Evolutionary conservation across 2,329 filamentous ascomycete species (phyloP), one percentile per base, ranked within the genome.

Genomic region (Diaporthe caulivora): DNA sequence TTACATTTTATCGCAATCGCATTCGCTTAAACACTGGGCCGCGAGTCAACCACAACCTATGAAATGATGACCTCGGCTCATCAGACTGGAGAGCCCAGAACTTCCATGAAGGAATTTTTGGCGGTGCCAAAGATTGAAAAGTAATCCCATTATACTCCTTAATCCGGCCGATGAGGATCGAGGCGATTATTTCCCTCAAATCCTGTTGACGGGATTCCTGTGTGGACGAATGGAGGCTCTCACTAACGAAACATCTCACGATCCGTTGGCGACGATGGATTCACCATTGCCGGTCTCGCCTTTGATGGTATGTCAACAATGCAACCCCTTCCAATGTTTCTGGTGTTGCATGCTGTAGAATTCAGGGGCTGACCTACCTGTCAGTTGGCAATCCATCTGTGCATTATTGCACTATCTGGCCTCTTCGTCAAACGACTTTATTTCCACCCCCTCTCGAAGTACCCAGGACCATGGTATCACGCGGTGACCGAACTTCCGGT

Each of bases 1-100:
- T 49, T 18, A n/a, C 47, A 53, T 37, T 37, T 49, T 24, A 34
- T 67, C 62, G 62, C 62, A 67, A 67, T 67, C 62, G 62, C 62
- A 67, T 34, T 67, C 62, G 62, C 62, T 67, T 67, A 67, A 67
- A 67, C 21, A 51, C 44, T 65, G 62, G 62, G 62, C 44, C 62
- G 34, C 44, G 44, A 37, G 44, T 34, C 21, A 18, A 65, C 6
- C 13, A 26, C 31, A 11, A 51, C 62, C 62, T 51, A 65, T 37
- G 8, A 26, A 26, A 51, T 40, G 9, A 17, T 18, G n/a, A 40
- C 47, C 44, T 67, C 47, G 31, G 62, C 11, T 53, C 7, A 21
- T 37, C 4, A 40, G 47, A 67, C 7, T 11, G 2, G 6, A 40
- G 37, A 13, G 37, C 11, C 21, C 21, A 51, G 13, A 47, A n/a